A percentile compares a stretch with the other conserved stretches of the same genome.
These are phyloP conservation scores for Mariannaea elegans DNA, from an alignment of 2,329 filamentous ascomycete species.

Conservation along the genomic window DNA sequence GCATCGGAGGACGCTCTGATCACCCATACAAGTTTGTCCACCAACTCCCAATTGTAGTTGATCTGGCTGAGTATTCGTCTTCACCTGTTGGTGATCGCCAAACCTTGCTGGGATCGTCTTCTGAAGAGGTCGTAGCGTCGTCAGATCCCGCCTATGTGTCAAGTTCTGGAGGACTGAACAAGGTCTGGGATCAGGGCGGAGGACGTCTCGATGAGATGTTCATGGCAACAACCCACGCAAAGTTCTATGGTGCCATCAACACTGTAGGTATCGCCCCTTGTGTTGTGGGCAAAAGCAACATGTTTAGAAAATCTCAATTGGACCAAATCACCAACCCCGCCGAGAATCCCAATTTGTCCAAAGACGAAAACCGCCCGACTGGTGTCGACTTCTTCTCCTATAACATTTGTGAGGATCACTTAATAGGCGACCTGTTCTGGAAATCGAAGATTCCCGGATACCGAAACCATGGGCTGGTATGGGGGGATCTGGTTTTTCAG, in stretches of 20 bases:
- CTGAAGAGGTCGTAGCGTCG: constrained; percentile 34
- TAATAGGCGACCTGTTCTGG: constrained; percentile 94
- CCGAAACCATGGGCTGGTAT: constrained; percentile 83
- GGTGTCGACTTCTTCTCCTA: constrained; percentile 94
- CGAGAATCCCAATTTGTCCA: constrained; percentile 54
- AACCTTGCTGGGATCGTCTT: constrained; percentile 46
- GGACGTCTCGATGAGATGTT: constrained; percentile 94
- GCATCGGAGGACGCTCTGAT: constrained; percentile 54
- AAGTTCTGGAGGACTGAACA: constrained; percentile 35
- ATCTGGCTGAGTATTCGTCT: constrained; percentile 58
- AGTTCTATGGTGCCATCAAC: constrained; percentile 98
- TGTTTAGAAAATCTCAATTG: constrained; percentile 94
- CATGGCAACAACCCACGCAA: constrained; percentile 91
- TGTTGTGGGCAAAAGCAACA: constrained; percentile 96
- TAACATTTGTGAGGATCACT: constrained; percentile 97
- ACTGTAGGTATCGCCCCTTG: constrained; percentile 90
- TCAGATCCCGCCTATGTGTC: constrained; percentile 32
- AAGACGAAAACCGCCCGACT: constrained; percentile 54
- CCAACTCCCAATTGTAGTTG: constrained; percentile 89
- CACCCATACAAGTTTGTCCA: constrained; percentile 91
- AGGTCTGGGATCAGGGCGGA: constrained; percentile 63
- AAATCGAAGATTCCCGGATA: constrained; percentile 69
- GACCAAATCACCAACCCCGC: constrained; percentile 71
- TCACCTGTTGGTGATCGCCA: constrained; percentile 32
- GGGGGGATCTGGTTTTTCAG: constrained; percentile 88